These are phyloP conservation scores for Ophiostoma sp. DNA, from an alignment of 2,329 filamentous ascomycete species.

Conservation along the genomic window DNA sequence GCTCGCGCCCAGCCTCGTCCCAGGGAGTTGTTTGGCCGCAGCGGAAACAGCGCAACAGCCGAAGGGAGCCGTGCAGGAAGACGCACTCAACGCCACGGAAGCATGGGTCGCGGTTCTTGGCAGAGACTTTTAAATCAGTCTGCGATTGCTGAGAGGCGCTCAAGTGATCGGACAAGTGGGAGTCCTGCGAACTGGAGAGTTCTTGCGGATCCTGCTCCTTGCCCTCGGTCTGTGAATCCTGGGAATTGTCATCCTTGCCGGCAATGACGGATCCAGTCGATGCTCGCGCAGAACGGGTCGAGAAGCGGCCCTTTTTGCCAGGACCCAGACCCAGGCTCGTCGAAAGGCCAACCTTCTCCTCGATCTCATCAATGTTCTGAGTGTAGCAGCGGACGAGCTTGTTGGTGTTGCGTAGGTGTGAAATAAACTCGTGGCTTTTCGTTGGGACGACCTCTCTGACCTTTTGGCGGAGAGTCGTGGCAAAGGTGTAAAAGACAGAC, in stretches of 20 bases:
- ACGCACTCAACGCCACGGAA: constrained; percentile 62
- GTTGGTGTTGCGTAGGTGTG: constrained; percentile 64
- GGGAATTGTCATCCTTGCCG: background rate
- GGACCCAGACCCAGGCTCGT: constrained; percentile 63
- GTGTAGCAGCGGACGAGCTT: constrained; percentile 72
- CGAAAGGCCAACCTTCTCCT: constrained; percentile 67
- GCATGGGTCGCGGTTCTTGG: constrained; percentile 27
- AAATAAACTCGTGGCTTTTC: constrained; percentile 67
- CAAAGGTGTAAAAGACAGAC: constrained; percentile 71
- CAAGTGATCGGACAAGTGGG: constrained; percentile 15
- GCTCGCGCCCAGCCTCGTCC: constrained; percentile 57
- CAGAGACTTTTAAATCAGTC: constrained; percentile 25
- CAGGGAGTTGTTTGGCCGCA: constrained; percentile 60
- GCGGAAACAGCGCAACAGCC: constrained; percentile 63
- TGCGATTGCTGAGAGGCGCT: background rate
- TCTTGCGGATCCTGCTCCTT: background rate
- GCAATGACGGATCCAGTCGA: constrained; percentile 10
- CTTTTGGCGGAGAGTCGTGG: constrained; percentile 65
- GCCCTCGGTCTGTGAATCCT: background rate
- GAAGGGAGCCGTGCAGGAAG: constrained; percentile 70
- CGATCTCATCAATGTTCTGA: constrained; percentile 73
- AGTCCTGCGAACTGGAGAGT: background rate
- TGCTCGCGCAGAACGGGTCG: constrained; percentile 36
- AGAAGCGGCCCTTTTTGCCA: constrained; percentile 62
- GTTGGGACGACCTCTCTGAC: constrained; percentile 64